Evolutionary conservation across 2,329 filamentous ascomycete species (phyloP).

Genomic region (Zarea fungicola): DNA sequence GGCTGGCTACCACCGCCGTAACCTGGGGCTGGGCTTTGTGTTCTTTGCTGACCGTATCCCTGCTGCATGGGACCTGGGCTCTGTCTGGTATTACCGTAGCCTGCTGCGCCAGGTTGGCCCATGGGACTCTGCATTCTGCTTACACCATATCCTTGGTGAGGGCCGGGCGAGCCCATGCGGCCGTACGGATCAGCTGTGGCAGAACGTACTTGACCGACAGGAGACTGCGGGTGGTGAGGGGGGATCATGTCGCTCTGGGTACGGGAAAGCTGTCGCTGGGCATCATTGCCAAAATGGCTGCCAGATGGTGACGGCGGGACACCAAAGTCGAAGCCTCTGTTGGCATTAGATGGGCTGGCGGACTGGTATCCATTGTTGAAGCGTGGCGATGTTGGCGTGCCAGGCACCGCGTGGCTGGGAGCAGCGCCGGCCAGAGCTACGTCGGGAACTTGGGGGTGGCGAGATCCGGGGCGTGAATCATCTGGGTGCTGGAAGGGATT

Average conservation of each 20-base stretch:
- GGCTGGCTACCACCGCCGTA: constrained; percentile 6
- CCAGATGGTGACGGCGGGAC: constrained; percentile 1
- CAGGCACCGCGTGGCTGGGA: constrained; percentile 3
- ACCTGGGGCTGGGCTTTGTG: constrained; percentile 11
- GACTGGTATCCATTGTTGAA: not conserved
- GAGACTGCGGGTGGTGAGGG: not conserved
- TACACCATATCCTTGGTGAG: constrained; percentile 13
- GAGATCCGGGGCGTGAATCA: constrained; percentile 7
- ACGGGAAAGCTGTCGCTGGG: constrained; percentile 11
- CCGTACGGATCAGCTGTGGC: constrained; percentile 10
- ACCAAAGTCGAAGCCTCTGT: constrained; percentile 11
- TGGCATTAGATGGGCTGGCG: not conserved
- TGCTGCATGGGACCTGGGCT: constrained; percentile 13
- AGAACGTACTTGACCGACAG: not conserved
- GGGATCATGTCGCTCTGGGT: constrained; percentile 9
- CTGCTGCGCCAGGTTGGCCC: constrained; percentile 11
- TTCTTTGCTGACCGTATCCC: constrained; percentile 4
- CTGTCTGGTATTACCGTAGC: not conserved
- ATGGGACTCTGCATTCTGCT: constrained; percentile 13
- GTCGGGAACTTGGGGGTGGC: constrained; percentile 1
- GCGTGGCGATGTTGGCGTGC: constrained; percentile 9
- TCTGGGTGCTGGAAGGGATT: constrained; percentile 9
- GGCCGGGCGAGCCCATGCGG: constrained; percentile 15
- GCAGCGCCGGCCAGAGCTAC: constrained; percentile 2
- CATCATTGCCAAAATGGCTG: not conserved